phyloP scores from a whole-genome alignment of 2,329 filamentous ascomycete genomes.

The Microcera coccophila region DNA sequence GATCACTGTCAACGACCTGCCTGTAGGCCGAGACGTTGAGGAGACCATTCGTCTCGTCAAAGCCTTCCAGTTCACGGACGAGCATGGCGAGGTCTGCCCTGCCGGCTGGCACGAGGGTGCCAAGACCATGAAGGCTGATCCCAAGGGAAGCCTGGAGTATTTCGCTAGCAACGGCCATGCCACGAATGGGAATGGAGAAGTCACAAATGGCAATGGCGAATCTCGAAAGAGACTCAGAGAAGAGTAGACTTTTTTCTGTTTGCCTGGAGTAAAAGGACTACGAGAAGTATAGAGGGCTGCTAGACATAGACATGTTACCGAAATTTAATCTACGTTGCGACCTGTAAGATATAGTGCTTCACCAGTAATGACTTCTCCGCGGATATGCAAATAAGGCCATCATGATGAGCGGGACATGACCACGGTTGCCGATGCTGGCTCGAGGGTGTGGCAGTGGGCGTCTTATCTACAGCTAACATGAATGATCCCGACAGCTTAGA shows the following conservation, averaged over 20 bases:
- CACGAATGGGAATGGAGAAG: constrained; percentile 2
- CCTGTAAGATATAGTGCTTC: no score
- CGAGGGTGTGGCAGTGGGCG: no score
- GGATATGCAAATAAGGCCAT: no score
- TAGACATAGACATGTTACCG: no score
- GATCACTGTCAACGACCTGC: constrained; percentile 63
- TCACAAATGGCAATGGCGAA: constrained; percentile 15
- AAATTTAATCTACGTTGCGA: no score
- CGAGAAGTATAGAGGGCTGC: no score
- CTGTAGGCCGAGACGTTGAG: constrained; percentile 61
- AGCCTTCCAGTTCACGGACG: constrained; percentile 79
- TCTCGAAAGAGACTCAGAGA: constrained; percentile 19
- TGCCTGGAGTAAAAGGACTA: neutral
- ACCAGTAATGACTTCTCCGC: no score
- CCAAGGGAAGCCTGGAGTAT: constrained; percentile 49
- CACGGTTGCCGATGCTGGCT: no score
- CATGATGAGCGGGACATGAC: no score
- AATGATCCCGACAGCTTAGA: no score
- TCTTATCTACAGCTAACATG: no score
- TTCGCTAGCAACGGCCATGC: constrained; percentile 31
- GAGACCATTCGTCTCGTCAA: constrained; percentile 63
- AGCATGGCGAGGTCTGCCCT: constrained; percentile 71
- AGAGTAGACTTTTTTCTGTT: constrained; percentile 8
- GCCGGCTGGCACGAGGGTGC: constrained; percentile 47
- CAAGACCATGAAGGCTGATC: constrained; percentile 50